A percentile compares a stretch with the other conserved stretches of the same genome.
These are phyloP conservation scores for Nematocida sp. DNA, from an alignment of 371 early-diverging fungal species.

Conservation along the genomic window DNA sequence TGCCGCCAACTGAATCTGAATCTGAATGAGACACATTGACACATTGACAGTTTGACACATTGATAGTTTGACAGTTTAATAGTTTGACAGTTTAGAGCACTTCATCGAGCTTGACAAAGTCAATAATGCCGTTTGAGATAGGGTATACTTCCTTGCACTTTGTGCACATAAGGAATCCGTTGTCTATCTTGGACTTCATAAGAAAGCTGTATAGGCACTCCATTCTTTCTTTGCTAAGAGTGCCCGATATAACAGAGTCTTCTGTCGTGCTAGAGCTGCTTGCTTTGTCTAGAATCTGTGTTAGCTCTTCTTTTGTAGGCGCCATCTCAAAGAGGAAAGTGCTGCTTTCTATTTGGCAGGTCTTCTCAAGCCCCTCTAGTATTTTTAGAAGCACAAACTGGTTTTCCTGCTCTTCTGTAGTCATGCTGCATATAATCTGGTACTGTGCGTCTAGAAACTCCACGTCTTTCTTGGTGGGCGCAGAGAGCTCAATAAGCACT, in stretches of 20 bases:
- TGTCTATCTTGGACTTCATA: slow-evolving; percentile 1
- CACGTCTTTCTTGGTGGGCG: not conserved
- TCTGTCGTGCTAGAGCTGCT: no score
- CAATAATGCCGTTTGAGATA: slow-evolving; percentile 14
- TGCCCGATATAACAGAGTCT: not conserved
- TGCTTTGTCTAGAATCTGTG: not conserved
- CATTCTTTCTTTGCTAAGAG: not conserved
- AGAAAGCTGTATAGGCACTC: slow-evolving; percentile 10
- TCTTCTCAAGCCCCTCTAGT: not conserved
- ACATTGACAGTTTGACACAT: no score
- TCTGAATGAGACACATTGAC: no score
- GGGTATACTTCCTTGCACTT: slow-evolving; percentile 5
- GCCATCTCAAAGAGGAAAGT: not conserved
- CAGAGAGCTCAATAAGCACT: not conserved
- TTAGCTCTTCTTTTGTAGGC: not conserved
- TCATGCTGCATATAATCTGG: slow-evolving; percentile 6
- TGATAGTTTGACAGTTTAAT: no score
- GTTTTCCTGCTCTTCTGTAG: not conserved
- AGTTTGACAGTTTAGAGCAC: no score
- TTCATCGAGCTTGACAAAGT: slow-evolving; percentile 18
- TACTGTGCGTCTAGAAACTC: slow-evolving; percentile 20
- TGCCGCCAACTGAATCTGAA: no score
- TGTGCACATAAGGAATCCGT: slow-evolving; percentile 18
- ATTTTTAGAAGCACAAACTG: slow-evolving; percentile 16
- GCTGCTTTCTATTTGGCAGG: not conserved